phyloP scores from a whole-genome alignment of 176 grass and related monocot genomes.

The Ensete glaucum region DNA sequence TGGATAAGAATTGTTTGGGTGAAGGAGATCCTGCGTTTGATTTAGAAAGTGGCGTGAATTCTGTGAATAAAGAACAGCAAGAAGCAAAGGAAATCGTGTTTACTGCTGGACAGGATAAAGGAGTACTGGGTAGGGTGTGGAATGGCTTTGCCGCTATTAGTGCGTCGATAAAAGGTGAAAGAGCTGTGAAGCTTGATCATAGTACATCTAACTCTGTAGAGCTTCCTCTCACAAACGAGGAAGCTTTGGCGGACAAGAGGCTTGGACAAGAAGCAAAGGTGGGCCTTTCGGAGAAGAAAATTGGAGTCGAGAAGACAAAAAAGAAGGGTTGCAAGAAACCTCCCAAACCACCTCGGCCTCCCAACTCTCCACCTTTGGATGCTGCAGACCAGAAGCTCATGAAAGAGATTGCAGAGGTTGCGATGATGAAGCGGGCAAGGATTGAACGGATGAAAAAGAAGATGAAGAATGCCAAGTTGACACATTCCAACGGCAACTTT shows the following conservation, averaged over 20 bases:
- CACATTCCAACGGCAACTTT: conserved; percentile 36
- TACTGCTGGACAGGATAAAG: conserved; percentile 13
- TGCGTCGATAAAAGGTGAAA: conserved; percentile 28
- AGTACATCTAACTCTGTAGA: conserved; percentile 17
- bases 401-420: conserved; percentile 62
- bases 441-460: conserved; percentile 98
- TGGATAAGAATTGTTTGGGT: conserved; percentile 42
- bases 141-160: conserved; percentile 16
- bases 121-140: conserved; percentile 14
- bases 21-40: conserved; percentile 46
- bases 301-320: conserved; percentile 47
- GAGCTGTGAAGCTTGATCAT: conserved; percentile 23
- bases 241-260: conserved; percentile 24
- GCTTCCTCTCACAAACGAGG: conserved; percentile 24
- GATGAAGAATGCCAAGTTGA: conserved; percentile 72
- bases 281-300: conserved; percentile 35
- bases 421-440: conserved; percentile 64
- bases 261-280: conserved; percentile 43
- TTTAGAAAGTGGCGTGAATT: conserved; percentile 58
- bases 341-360: conserved; percentile 59
- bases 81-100: background rate
- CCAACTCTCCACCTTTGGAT: conserved; percentile 43
- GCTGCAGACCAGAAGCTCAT: conserved; percentile 68
- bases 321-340: conserved; percentile 80
- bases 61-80: conserved; percentile 25